Base-by-base conservation (phyloP, 1,284 basidiomycete species). In the Puccinia triticina region DNA sequence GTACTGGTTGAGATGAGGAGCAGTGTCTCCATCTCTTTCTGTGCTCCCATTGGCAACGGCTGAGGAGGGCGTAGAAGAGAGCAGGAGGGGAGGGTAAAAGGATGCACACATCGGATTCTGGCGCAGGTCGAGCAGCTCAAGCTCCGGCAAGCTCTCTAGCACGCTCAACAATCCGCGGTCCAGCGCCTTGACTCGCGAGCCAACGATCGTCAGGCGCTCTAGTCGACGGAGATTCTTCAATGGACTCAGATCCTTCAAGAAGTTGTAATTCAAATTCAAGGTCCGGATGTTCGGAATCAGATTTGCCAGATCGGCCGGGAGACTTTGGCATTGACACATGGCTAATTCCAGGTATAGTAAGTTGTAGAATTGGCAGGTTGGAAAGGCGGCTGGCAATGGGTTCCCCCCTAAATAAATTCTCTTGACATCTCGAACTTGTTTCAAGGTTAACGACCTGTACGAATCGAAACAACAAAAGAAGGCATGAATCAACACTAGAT, bases 31-130 rank as follows among this genome's bases (percentile, higher is more conserved):
- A 48, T 69, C 40, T 69, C 64, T 66, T 84, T 82, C 82, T 80
- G 84, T 81, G 82, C 83, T 73, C 69, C 84, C 64, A 46, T 55
- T 29, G 74, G 71, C 78, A 91, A 91, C 40, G 90, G 91, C 67
- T 91, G 91, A 85, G 91, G 91, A 85, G 90, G 88, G 85, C 92
- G 91, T 84, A 89, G 71, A 50, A 26, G 59, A 84, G 77, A 93
- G 90, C 76, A 95, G 89, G 84, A 96, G 88, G 29, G 95, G 94
- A 34, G 96, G 89, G 87, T 97, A 97, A 92, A 94, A 96, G 8
- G 93, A 93, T n/a, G 96, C 90, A 37, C 94, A 96, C 84, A 93
- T 93, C 75, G 95, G 95, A 86, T 98, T 97, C 94, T 96, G 96
- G 89, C 92, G 91, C 87, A 97, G 91, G 88, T 98, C 95, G 53